Percentiles rank a stretch among this genome's conserved stretches.
phyloP scores from a whole-genome alignment of 805 yeast species.

The Barnettozyma vustinii region DNA sequence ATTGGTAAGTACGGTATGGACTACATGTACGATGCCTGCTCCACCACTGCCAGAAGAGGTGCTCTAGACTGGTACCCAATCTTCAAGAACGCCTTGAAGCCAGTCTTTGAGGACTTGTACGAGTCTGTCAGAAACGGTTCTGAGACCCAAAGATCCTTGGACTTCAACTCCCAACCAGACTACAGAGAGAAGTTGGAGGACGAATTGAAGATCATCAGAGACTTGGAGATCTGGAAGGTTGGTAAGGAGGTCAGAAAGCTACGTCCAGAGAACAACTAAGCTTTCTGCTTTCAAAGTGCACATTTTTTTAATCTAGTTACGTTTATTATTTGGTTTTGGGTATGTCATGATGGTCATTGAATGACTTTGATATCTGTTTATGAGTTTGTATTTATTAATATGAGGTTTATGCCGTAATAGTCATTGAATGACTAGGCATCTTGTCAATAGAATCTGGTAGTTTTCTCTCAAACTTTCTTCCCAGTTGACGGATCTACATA shows the following conservation, averaged over 20 bases:
- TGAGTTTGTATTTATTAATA: conserved; percentile 13
- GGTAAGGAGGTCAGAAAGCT: conserved; percentile 99
- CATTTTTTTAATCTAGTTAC: conserved; percentile 4
- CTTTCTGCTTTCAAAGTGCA: conserved; percentile 2
- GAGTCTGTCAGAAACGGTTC: conserved; percentile 92
- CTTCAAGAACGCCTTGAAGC: conserved; percentile 98
- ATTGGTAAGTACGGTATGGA: conserved; percentile 99
- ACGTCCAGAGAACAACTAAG: conserved; percentile 97
- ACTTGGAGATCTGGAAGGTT: conserved; percentile 98
- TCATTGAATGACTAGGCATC: conserved; percentile 21
- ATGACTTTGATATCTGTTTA: conserved; percentile 21
- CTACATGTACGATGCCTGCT: conserved; percentile 99
- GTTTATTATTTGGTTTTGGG: conserved; percentile 13
- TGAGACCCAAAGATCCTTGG: conserved; percentile 97
- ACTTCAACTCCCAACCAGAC: conserved; percentile 96
- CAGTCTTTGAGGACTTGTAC: conserved; percentile 95
- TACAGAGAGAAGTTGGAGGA: conserved; percentile 94
- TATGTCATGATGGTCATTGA: conserved; percentile 26
- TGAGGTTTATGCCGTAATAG: conserved; percentile 18
- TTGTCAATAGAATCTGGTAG: not conserved
- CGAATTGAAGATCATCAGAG: conserved; percentile 90
- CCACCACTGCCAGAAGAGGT: conserved; percentile 99
- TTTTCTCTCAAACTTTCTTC: not conserved
- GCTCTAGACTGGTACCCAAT: conserved; percentile 99
- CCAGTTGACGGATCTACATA: too few relatives aligned